Percentiles rank a stretch among this genome's conserved stretches.
Conservation (phyloP, 1,284 basidiomycete species). For the Polyporus tsugae region DNA sequence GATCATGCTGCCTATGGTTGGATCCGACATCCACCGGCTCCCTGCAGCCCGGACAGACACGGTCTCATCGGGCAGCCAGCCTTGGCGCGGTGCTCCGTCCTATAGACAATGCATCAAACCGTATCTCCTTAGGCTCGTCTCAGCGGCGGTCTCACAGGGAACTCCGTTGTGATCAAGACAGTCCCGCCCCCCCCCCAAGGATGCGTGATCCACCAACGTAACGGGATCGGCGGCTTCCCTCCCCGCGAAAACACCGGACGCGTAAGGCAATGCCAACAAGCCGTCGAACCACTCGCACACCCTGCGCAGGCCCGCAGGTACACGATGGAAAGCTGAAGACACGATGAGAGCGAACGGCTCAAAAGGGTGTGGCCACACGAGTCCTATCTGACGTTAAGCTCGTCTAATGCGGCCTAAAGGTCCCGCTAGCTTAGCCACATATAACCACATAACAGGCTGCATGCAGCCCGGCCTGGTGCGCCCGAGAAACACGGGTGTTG, state of each 20-base stretch:
- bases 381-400: constrained; percentile 5
- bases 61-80: constrained; percentile 2
- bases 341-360: constrained; percentile 7
- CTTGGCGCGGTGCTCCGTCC: background rate
- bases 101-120: background rate
- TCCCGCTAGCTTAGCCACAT: constrained; percentile 11
- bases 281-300: background rate
- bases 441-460: constrained; percentile 1
- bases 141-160: background rate
- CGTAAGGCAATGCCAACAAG: background rate
- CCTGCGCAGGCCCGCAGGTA: background rate
- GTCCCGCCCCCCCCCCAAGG: background rate
- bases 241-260: background rate
- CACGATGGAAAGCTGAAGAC: background rate
- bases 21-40: background rate
- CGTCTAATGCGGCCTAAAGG: constrained; percentile 1
- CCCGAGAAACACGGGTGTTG: background rate
- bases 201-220: background rate
- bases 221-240: constrained; percentile 6
- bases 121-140: background rate
- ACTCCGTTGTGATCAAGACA: background rate
- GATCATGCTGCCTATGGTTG: too few relatives aligned
- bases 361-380: constrained; percentile 2
- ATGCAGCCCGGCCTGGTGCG: background rate
- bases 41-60: background rate